phyloP scores from a whole-genome alignment of 352 stramenopile species.

The Globisporangium cystogenes region DNA sequence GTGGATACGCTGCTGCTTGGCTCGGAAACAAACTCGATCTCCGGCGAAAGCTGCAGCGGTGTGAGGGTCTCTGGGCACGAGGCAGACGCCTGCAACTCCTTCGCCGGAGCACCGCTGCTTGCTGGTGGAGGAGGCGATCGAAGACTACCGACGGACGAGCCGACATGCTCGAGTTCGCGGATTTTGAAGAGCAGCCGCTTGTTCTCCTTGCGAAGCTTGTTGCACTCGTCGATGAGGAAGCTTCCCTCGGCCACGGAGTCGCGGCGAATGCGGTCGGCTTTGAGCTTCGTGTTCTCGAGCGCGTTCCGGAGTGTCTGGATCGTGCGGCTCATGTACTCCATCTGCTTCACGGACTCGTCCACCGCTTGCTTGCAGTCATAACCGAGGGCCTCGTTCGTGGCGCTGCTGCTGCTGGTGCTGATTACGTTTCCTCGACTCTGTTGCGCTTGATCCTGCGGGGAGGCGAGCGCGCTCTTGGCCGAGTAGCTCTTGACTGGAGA shows the following conservation, averaged over 20 bases:
- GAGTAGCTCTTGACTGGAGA: conserved; percentile 4
- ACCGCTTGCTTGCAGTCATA: conserved; percentile 78
- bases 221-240: conserved; percentile 78
- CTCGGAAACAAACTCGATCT: conserved; percentile 9
- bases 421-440: neutral
- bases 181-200: conserved; percentile 59
- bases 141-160: conserved; percentile 6
- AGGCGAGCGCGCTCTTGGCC: neutral
- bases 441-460: neutral
- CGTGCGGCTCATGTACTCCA: conserved; percentile 78
- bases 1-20: conserved; percentile 1
- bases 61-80: conserved; percentile 31
- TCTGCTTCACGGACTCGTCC: conserved; percentile 69
- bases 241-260: conserved; percentile 75
- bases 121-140: conserved; percentile 4
- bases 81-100: conserved; percentile 16
- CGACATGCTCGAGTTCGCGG: conserved; percentile 54
- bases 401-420: conserved; percentile 7
- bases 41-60: conserved; percentile 13
- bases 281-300: conserved; percentile 63
- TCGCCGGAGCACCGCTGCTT: neutral
- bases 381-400: conserved; percentile 40
- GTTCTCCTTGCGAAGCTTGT: conserved; percentile 69
- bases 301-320: conserved; percentile 56
- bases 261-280: conserved; percentile 57